Base-by-base conservation (phyloP, 164 flowering plant genomes). In the Sedum album region DNA sequence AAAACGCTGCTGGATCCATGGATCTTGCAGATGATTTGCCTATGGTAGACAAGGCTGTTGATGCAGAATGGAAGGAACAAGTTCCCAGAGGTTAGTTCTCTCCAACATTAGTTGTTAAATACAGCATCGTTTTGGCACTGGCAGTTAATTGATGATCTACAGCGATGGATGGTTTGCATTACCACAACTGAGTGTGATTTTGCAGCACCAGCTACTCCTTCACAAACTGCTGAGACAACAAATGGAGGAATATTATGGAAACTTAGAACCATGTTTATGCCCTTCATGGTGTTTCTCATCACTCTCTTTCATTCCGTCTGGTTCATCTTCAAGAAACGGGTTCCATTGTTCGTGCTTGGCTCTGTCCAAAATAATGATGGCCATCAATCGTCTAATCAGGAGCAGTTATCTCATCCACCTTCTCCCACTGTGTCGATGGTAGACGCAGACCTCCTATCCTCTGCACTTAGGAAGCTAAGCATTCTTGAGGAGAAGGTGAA, bases 1-100 rank as follows among this genome's bases (percentile, higher is more conserved):
- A 35, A 23, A 65, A 36, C 2, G 46, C 67, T 33, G 21, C 46
- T 38, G 26, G 48, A n/a, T 10, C 46, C 30, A 18, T 35, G 26
- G 67, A 65, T 21, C 67, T 38, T 36, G 26, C 30, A 14, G 67
- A 65, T 36, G 67, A 65, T 33, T 46, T 65, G 4, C 67, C 67
- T 18, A 65, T 65, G 67, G 35, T 65, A 35, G 67, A 65, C 67
- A 65, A 65, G 26, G 67, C 46, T 65, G 67, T 65, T 65, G 67
- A 65, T n/a, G 67, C 67, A 36, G 67, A 65, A 65, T 65, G 67
- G 67, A 65, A 65, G 46, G 67, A 65, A 13, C 67, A 65, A 17
- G 39, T 65, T 6, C 67, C 67, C 14, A 41, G 6, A 65, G 67
- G 44, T 65, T 17, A 35, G 23, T n/a, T 36, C 46, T 38, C 26